These are phyloP conservation scores for Saitozyma sp. DNA, from an alignment of 768 basidiomycete genomes.

Conservation along the genomic window DNA sequence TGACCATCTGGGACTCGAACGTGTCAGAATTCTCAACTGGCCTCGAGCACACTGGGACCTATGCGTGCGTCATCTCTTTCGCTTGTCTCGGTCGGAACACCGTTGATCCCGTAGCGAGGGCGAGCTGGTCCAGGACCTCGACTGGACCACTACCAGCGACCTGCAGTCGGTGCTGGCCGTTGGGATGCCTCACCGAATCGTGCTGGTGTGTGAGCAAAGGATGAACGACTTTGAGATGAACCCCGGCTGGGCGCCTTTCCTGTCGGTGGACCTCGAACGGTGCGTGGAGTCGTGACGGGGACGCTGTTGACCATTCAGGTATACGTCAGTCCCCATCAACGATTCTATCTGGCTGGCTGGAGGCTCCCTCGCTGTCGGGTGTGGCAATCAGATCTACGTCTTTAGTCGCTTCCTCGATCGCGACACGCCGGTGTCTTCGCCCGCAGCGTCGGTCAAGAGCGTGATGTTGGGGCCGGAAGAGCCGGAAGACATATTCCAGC, in stretches of 20 bases:
- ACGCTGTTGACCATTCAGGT: constrained; percentile 54
- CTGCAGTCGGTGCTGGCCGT: constrained; percentile 87
- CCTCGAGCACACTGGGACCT: constrained; percentile 69
- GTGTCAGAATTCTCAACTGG: constrained; percentile 91
- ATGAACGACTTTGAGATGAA: constrained; percentile 86
- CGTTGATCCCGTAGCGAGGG: constrained; percentile 18
- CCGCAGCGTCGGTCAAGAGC: constrained; percentile 22
- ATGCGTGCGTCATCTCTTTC: constrained; percentile 57
- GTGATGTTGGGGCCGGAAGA: constrained; percentile 22
- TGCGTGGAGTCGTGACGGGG: constrained; percentile 52
- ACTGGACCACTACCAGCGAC: constrained; percentile 90
- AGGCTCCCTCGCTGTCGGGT: constrained; percentile 77
- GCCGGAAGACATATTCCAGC: constrained; percentile 68
- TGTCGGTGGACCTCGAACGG: constrained; percentile 66
- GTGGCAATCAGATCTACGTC: constrained; percentile 79
- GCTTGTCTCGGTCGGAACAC: not conserved
- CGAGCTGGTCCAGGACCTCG: constrained; percentile 67
- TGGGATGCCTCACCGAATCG: constrained; percentile 74
- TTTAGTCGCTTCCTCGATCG: constrained; percentile 59
- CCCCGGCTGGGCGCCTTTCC: constrained; percentile 65
- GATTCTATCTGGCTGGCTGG: constrained; percentile 90
- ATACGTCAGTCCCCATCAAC: constrained; percentile 73
- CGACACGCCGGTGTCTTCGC: constrained; percentile 21
- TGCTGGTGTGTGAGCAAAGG: constrained; percentile 87
- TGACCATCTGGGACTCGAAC: constrained; percentile 95